These are phyloP conservation scores for Quercus phellos DNA, from an alignment of 331 rosid species.

Conservation along the genomic window DNA sequence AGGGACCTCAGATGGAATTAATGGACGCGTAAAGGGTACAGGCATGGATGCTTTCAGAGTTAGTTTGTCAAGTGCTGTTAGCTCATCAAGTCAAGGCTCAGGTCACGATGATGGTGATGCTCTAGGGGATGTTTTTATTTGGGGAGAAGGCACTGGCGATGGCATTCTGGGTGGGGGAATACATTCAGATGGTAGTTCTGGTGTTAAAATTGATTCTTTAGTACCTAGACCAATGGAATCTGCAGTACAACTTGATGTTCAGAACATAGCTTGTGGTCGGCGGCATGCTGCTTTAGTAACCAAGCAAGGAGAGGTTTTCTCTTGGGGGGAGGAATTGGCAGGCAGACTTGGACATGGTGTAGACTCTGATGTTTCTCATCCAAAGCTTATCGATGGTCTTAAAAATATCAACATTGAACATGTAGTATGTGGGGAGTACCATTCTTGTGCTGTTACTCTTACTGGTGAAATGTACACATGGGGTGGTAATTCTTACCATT, in stretches of 20 bases:
- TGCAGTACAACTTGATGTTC: conserved; percentile 30
- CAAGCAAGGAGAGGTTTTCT: conserved; percentile 38
- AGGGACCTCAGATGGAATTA: conserved; percentile 27
- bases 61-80: conserved; percentile 44
- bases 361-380: conserved; percentile 37
- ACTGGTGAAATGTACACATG: conserved; percentile 44
- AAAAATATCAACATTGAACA: conserved; percentile 31
- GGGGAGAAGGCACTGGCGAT: conserved; percentile 42
- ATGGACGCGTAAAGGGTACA: conserved; percentile 22
- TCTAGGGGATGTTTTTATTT: conserved; percentile 37
- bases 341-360: conserved; percentile 51
- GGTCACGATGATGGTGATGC: conserved; percentile 32
- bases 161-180: conserved; percentile 41
- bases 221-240: conserved; percentile 40
- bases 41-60: conserved; percentile 31
- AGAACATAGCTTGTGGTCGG: conserved; percentile 39
- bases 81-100: conserved; percentile 44
- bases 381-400: conserved; percentile 38
- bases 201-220: conserved; percentile 22
- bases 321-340: conserved; percentile 42
- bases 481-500: conserved; percentile 31
- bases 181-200: conserved; percentile 24
- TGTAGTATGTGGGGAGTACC: conserved; percentile 39
- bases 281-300: conserved; percentile 42
- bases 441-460: conserved; percentile 44